A percentile compares a stretch with the other conserved stretches of the same genome.
phyloP scores from a whole-genome alignment of 192 early-diverging fungal species.

The Haplosporangium gracile region DNA sequence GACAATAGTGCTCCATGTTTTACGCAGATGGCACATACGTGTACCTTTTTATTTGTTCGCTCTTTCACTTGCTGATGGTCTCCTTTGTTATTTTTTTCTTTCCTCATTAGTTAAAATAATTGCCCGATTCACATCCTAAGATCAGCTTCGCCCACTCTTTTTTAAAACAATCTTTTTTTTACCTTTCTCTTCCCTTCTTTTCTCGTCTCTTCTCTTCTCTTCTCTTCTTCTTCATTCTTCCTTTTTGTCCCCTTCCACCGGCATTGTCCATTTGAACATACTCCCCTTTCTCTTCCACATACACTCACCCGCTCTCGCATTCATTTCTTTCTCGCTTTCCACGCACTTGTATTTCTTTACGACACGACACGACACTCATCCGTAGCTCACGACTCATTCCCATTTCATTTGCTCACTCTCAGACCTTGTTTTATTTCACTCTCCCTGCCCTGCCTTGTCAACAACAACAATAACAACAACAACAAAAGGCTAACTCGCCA shows the following conservation, averaged over 20 bases:
- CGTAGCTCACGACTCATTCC: too few species aligned
- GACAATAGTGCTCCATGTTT: background rate
- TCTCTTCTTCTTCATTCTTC: background rate
- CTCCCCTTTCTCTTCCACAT: background rate
- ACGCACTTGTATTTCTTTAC: background rate
- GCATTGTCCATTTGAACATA: background rate
- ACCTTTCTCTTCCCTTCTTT: background rate
- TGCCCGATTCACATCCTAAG: background rate
- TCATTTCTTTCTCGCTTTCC: background rate
- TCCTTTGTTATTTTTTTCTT: background rate
- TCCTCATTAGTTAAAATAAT: background rate
- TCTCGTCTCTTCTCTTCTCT: background rate
- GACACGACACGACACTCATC: background rate
- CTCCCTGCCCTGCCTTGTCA: background rate
- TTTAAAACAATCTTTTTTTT: background rate
- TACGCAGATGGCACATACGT: background rate
- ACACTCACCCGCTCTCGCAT: background rate
- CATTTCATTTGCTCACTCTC: too few species aligned
- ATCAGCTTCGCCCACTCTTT: conserved; percentile 8
- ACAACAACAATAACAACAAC: background rate
- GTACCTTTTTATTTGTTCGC: background rate
- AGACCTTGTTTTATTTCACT: background rate
- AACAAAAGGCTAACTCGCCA: background rate
- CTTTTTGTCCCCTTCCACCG: background rate
- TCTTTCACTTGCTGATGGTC: background rate